These are phyloP conservation scores for Arthrinium puccinioides DNA, from an alignment of 2,329 filamentous ascomycete species.

Conservation along the genomic window DNA sequence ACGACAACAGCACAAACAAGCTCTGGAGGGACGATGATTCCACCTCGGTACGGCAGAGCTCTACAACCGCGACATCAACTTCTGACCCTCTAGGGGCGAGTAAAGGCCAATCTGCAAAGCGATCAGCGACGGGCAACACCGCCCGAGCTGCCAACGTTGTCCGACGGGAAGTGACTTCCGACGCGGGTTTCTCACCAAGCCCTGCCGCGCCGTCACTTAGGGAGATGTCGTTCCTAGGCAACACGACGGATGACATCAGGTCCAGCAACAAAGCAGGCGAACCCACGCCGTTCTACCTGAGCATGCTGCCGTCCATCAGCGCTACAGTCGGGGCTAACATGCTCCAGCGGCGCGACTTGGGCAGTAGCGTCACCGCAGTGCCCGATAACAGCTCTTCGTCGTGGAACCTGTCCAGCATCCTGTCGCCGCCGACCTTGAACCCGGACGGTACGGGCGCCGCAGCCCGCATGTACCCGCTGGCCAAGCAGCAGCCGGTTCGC, in stretches of 20 bases:
- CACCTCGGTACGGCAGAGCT: constrained; percentile 5
- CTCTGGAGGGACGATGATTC: constrained; percentile 36
- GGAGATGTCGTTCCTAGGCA: constrained; percentile 77
- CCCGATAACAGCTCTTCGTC: constrained; percentile 10
- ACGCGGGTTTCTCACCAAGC: constrained; percentile 35
- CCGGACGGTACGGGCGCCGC: constrained; percentile 65
- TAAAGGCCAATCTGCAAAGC: background rate
- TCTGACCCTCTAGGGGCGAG: background rate
- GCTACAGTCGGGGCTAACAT: constrained; percentile 19
- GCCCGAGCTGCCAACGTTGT: constrained; percentile 9
- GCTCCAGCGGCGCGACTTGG: constrained; percentile 19
- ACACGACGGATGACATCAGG: constrained; percentile 71
- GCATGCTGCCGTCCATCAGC: constrained; percentile 27
- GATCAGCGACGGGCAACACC: constrained; percentile 4
- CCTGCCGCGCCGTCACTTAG: constrained; percentile 53
- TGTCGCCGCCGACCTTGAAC: constrained; percentile 57
- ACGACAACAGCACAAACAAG: constrained; percentile 52
- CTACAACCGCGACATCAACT: background rate
- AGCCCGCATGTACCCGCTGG: constrained; percentile 64
- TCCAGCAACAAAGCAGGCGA: constrained; percentile 69
- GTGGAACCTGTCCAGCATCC: constrained; percentile 41
- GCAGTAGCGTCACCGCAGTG: constrained; percentile 16
- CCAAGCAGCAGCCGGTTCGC: constrained; percentile 69
- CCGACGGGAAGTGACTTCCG: constrained; percentile 12
- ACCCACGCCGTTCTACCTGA: constrained; percentile 82